These are phyloP conservation scores for Trametes maxima DNA, from an alignment of 768 basidiomycete species.

Conservation along the genomic window DNA sequence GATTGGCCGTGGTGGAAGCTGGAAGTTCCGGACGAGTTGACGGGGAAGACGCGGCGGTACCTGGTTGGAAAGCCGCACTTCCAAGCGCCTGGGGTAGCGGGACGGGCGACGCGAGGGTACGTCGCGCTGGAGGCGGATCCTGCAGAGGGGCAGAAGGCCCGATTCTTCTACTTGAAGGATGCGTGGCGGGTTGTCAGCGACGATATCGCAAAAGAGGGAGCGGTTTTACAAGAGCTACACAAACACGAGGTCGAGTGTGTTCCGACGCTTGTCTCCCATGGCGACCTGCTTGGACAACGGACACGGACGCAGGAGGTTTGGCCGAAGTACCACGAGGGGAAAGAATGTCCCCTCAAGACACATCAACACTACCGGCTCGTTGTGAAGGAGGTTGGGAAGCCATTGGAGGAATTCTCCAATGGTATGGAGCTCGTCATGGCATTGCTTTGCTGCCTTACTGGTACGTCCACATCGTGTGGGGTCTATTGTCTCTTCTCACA, in stretches of 20 bases:
- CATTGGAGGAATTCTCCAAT: not conserved
- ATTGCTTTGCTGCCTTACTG: no score
- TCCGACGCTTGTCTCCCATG: conserved; percentile 5
- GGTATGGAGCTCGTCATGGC: not conserved
- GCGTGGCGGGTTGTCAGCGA: conserved; percentile 9
- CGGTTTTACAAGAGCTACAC: not conserved
- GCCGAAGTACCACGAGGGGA: not conserved
- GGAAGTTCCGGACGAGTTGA: not conserved
- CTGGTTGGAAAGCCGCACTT: conserved; percentile 11
- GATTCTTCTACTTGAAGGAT: conserved; percentile 21
- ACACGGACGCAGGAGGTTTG: not conserved
- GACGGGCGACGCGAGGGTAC: conserved; percentile 17
- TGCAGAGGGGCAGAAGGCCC: not conserved
- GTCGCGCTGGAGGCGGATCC: conserved; percentile 13
- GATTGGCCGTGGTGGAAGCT: not conserved
- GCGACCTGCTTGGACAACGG: not conserved
- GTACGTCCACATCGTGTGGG: not conserved
- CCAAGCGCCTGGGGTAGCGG: not conserved
- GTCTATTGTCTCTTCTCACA: no score
- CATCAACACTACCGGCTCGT: conserved; percentile 6
- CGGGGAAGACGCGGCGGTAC: not conserved
- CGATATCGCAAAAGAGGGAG: conserved; percentile 5
- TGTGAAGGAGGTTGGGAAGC: not conserved
- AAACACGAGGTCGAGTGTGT: not conserved
- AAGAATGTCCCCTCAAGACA: not conserved